Conservation (phyloP, 202 grass and related monocot species). For the Saccharum hybrid region DNA sequence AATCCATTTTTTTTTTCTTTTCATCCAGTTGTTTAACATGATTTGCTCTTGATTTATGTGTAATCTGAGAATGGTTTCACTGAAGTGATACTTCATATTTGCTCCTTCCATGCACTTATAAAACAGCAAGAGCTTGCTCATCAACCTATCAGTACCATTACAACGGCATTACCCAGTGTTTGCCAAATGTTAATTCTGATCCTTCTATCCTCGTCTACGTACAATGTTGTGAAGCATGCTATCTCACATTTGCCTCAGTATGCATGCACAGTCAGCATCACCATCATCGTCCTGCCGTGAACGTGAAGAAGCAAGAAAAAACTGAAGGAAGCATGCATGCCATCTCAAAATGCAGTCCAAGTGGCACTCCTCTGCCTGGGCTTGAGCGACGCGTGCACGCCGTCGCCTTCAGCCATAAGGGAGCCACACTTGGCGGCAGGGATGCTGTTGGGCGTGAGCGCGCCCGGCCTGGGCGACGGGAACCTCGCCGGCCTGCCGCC, state of each 20-base stretch:
- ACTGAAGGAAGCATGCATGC: no score
- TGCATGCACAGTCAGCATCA: no score
- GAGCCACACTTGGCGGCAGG: constrained; percentile 3
- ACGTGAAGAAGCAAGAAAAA: no score
- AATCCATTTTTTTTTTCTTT: no score
- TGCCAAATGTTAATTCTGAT: constrained; percentile 13
- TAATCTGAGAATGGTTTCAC: neutral
- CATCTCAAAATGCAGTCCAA: constrained; percentile 42
- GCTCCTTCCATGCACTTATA: neutral
- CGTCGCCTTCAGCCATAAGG: neutral
- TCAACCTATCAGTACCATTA: neutral
- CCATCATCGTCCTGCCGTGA: no score
- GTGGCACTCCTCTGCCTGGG: constrained; percentile 52
- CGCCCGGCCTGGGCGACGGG: constrained; percentile 35
- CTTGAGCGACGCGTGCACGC: constrained; percentile 16
- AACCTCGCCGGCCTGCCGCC: constrained; percentile 31
- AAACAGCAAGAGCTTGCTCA: neutral
- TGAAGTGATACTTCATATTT: neutral
- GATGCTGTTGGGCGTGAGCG: constrained; percentile 38
- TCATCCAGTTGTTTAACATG: neutral
- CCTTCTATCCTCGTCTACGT: neutral
- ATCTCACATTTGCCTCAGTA: no score
- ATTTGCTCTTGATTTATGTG: neutral
- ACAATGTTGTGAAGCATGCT: neutral
- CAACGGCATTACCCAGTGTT: neutral